These are phyloP conservation scores for Nigrograna mackinnonii DNA, from an alignment of 2,329 filamentous ascomycete genomes.

Conservation along the genomic window DNA sequence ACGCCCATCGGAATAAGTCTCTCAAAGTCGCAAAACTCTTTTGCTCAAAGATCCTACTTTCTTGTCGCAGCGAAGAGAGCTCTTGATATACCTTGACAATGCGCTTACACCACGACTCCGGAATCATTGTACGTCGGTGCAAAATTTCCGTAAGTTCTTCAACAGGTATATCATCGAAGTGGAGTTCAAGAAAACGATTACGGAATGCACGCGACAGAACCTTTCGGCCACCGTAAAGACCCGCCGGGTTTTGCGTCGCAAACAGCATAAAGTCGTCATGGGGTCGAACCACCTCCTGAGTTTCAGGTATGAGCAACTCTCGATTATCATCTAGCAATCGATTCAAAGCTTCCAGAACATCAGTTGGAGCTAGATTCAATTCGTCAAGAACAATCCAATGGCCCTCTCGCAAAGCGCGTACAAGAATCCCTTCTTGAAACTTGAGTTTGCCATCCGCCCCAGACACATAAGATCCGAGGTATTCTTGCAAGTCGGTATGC, in stretches of 20 bases:
- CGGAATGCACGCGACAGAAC: conserved; percentile 91
- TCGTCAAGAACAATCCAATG: conserved; percentile 99
- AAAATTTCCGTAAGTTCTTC: conserved; percentile 91
- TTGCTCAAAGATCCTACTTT: conserved; percentile 90
- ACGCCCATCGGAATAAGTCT: conserved; percentile 94
- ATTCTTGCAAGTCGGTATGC: conserved; percentile 97
- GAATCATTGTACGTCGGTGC: conserved; percentile 83
- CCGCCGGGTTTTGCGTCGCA: conserved; percentile 95
- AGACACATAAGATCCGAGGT: conserved; percentile 92
- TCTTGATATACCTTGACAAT: conserved; percentile 96
- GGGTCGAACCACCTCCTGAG: conserved; percentile 88
- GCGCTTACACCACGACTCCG: conserved; percentile 85
- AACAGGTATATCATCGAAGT: conserved; percentile 97
- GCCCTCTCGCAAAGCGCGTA: conserved; percentile 87
- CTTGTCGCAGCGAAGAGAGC: conserved; percentile 85
- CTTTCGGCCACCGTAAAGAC: conserved; percentile 93
- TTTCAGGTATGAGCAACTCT: conserved; percentile 93
- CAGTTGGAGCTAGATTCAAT: conserved; percentile 92
- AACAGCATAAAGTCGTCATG: conserved; percentile 98
- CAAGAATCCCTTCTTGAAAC: conserved; percentile 92
- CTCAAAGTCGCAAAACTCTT: conserved; percentile 96
- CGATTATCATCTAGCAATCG: conserved; percentile 94
- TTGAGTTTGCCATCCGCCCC: conserved; percentile 79
- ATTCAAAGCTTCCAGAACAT: conserved; percentile 95
- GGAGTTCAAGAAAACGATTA: conserved; percentile 94